Percentiles rank a stretch among this genome's conserved stretches.
Conservation (phyloP, 1,284 basidiomycete genomes). For the Mycosarcoma mackinlayi region DNA sequence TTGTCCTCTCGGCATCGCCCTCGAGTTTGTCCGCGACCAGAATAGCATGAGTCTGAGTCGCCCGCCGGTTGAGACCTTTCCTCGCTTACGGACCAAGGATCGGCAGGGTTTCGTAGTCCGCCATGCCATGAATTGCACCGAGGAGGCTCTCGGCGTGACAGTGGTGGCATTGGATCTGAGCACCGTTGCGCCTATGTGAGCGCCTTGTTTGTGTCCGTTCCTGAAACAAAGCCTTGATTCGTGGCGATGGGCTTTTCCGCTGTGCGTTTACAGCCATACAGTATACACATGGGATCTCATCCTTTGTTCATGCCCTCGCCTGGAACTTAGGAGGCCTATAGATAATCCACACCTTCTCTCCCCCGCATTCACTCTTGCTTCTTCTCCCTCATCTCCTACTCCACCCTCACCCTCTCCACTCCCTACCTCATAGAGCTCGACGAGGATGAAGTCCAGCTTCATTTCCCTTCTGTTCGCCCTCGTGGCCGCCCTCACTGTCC, state of each 20-base stretch:
- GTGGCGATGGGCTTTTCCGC: no score
- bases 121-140: no score
- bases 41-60: no score
- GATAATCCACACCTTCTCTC: neutral
- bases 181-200: neutral
- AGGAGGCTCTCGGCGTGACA: no score
- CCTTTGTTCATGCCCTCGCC: neutral
- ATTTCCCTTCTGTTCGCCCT: conserved; percentile 19
- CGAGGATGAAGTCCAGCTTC: conserved; percentile 17
- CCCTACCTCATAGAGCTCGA: neutral
- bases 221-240: no score
- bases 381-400: conserved; percentile 4
- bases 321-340: neutral
- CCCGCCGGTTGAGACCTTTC: neutral
- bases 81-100: neutral
- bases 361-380: neutral
- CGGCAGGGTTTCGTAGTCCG: neutral
- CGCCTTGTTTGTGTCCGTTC: conserved; percentile 4
- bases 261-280: no score
- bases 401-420: neutral
- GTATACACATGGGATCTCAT: neutral
- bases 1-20: no score
- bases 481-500: conserved; percentile 13
- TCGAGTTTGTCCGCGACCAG: no score
- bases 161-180: no score